Evolutionary conservation across 2,329 filamentous ascomycete genomes (phyloP), one percentile per base, ranked within the genome.

Genomic region (Fusarium pseudograminearum): DNA sequence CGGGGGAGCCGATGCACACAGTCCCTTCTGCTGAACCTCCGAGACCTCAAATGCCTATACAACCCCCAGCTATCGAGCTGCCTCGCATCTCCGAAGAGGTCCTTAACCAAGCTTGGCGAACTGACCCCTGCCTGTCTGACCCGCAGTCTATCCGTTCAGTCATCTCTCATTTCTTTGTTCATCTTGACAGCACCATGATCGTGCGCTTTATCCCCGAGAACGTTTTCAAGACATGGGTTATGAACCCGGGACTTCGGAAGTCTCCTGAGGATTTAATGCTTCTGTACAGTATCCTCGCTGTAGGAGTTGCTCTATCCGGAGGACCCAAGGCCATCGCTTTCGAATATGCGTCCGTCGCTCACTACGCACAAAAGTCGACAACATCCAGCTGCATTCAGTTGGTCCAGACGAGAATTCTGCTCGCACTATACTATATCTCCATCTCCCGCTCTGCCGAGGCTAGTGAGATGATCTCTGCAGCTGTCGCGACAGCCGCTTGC

Each of bases 371-470:
- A 51, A 79, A 76, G 51, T 76, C 71, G 46, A 69, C 73, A 9
- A 67, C 61, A 3, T 50, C 60, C 14, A 73, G 70, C 57, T 78
- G 77, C 34, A 78, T 93, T 50, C 89, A 92, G 69, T 80, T 93
- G 45, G 87, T 90, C 15, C 91, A 93, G 75, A 86, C 86, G 47
- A 85, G 89, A 56, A 80, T 93, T n/a, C 82, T 93, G 18, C 83
- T 93, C 40, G 85, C 87, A 22, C 79, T 92, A 9, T 92, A 90
- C 78, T 87, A 89, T 69, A 87, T 90, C 63, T 86, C 90, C 2
- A 84, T 85, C 24, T 87, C 87, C 16, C 86, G 86, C n/a, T 79
- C 84, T 38, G 82, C 83, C 42, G 86, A 89, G 50, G 87, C 88
- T 9, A 89, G 85, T 81, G 90, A 93, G 69, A 86, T 88, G 69